Percentiles rank a stretch among this genome's conserved stretches.
phyloP scores from a whole-genome alignment of 768 basidiomycete genomes.

The Leccinum aurantiacum region DNA sequence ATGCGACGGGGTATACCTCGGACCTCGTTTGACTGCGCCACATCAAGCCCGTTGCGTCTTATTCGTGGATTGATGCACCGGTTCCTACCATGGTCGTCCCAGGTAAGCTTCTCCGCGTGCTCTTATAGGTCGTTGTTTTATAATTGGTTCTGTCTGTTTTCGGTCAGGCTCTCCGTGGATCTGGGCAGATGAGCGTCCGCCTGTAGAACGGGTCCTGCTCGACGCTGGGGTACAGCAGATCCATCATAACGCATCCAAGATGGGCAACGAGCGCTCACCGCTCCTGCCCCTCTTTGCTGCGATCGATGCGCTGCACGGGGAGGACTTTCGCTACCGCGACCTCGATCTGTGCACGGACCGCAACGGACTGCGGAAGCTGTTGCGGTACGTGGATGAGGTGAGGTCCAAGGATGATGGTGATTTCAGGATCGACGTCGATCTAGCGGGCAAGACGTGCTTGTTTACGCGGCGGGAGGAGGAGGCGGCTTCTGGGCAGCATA shows the following conservation, averaged over 20 bases:
- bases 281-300: constrained; percentile 61
- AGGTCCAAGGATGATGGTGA: constrained; percentile 25
- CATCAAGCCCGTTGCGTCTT: constrained; percentile 48
- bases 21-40: constrained; percentile 37
- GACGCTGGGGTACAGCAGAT: constrained; percentile 51
- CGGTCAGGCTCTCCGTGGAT: constrained; percentile 47
- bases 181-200: constrained; percentile 49
- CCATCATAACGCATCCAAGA: constrained; percentile 58
- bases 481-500: constrained; percentile 22
- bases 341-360: constrained; percentile 61
- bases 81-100: constrained; percentile 54
- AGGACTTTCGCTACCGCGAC: constrained; percentile 29
- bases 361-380: constrained; percentile 62
- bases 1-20: constrained; percentile 8
- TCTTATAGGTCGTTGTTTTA: neutral
- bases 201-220: constrained; percentile 53
- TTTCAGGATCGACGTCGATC: constrained; percentile 71
- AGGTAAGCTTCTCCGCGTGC: constrained; percentile 31
- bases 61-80: constrained; percentile 48
- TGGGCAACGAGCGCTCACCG: constrained; percentile 34
- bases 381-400: constrained; percentile 45
- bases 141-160: too few species aligned
- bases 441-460: constrained; percentile 61
- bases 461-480: constrained; percentile 58
- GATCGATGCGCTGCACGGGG: constrained; percentile 41